These are phyloP conservation scores for Penicillium corylophilum DNA, from an alignment of 2,329 filamentous ascomycete genomes.

Conservation along the genomic window DNA sequence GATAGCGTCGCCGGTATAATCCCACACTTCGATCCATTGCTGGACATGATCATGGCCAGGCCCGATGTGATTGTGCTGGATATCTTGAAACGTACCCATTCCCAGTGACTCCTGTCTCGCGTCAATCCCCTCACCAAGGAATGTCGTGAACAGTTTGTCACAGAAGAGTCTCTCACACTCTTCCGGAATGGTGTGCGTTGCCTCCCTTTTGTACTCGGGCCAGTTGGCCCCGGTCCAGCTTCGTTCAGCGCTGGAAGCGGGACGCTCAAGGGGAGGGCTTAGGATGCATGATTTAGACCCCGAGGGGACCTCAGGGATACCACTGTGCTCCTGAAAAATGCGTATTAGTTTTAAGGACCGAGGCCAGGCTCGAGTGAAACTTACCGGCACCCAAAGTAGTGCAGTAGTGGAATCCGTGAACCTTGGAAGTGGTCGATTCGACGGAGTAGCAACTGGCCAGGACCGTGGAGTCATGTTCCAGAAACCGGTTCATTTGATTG, in stretches of 20 bases:
- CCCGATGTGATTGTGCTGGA: conserved; percentile 31
- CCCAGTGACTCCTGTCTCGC: conserved; percentile 77
- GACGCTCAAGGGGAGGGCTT: conserved; percentile 85
- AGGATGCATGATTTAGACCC: conserved; percentile 78
- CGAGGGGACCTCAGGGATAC: conserved; percentile 92
- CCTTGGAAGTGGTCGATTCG: conserved; percentile 64
- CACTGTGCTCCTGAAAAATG: conserved; percentile 69
- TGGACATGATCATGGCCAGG: conserved; percentile 26
- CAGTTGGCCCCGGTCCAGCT: conserved; percentile 31
- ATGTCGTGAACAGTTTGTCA: conserved; percentile 88
- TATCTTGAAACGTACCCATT: conserved; percentile 65
- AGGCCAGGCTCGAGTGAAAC: conserved; percentile 25
- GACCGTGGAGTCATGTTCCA: conserved; percentile 59
- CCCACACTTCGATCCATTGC: conserved; percentile 50
- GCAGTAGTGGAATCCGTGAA: conserved; percentile 91
- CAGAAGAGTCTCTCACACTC: conserved; percentile 99
- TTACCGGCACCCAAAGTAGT: conserved; percentile 82
- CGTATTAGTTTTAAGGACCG: background rate
- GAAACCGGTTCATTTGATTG: conserved; percentile 59
- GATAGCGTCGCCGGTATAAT: conserved; percentile 78
- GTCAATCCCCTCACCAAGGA: conserved; percentile 91
- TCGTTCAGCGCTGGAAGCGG: conserved; percentile 64
- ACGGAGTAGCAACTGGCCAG: conserved; percentile 91
- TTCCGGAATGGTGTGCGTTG: conserved; percentile 94
- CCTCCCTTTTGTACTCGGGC: conserved; percentile 69